Evolutionary conservation across 108 stramenopile genomes (phyloP).

Genomic region (Schizochytrium sp.): DNA sequence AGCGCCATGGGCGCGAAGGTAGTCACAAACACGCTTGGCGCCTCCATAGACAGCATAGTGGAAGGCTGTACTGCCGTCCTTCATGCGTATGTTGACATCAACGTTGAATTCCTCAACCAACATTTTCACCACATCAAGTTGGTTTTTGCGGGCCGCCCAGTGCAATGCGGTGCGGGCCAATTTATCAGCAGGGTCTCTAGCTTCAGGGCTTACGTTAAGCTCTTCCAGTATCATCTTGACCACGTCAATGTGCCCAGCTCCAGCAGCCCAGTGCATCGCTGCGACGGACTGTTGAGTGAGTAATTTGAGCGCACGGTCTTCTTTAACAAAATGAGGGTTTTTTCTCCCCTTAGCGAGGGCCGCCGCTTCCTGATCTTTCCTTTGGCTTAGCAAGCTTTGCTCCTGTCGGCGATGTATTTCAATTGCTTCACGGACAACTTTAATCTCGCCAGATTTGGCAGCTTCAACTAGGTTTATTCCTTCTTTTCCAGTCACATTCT

Average conservation of each 20-base stretch:
- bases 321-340: neutral
- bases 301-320: neutral
- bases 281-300: neutral
- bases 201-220: neutral
- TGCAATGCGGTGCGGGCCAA: neutral
- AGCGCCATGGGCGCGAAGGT: constrained; percentile 1
- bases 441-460: too few relatives aligned
- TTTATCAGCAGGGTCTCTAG: constrained; percentile 1
- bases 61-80: neutral
- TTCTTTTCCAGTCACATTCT: too few relatives aligned
- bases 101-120: neutral
- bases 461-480: too few relatives aligned
- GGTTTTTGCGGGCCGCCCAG: constrained; percentile 7
- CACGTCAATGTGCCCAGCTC: neutral
- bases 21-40: neutral
- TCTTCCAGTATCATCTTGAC: neutral
- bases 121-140: neutral
- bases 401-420: too few relatives aligned
- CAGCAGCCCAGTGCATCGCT: neutral
- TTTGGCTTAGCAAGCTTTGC: too few relatives aligned
- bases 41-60: constrained; percentile 10
- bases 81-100: neutral
- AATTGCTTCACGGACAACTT: too few relatives aligned
- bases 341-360: neutral
- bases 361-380: too few relatives aligned